Conservation (phyloP, 305 asterid species). For the Coffea humblotiana region DNA sequence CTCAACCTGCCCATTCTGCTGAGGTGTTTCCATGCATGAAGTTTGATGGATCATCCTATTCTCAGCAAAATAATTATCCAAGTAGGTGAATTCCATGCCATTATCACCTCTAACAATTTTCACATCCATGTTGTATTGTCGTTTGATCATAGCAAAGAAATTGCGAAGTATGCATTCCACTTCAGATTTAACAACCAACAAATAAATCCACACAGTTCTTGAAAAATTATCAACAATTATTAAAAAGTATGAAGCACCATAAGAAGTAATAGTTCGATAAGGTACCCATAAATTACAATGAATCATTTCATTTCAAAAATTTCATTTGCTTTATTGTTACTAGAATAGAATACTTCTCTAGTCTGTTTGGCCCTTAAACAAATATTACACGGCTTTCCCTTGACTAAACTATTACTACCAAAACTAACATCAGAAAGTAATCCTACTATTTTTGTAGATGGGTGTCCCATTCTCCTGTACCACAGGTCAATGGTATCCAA, state of each 20-base stretch:
- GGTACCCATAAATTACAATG: slow-evolving; percentile 3
- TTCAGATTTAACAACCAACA: too few relatives aligned
- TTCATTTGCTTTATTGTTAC: background rate
- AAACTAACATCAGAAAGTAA: background rate
- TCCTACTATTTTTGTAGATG: background rate
- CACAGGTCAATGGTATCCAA: background rate
- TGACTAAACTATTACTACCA: background rate
- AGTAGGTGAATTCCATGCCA: too few relatives aligned
- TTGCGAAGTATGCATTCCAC: too few relatives aligned
- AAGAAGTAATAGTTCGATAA: background rate
- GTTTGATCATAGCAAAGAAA: too few relatives aligned
- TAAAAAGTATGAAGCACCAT: slow-evolving; percentile 1
- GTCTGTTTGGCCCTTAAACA: background rate
- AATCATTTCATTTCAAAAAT: slow-evolving; percentile 2
- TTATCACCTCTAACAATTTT: background rate
- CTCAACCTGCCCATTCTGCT: too few relatives aligned
- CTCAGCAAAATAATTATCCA: too few relatives aligned
- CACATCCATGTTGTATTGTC: background rate
- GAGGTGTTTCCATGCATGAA: background rate
- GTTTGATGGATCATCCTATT: background rate
- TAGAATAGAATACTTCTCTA: background rate
- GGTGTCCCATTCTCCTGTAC: background rate
- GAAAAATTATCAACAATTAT: slow-evolving; percentile 5
- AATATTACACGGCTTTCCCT: background rate
- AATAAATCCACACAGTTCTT: background rate